A percentile compares a stretch with the other conserved stretches of the same genome.
These are phyloP conservation scores for Excoecaria cochinchinensis DNA, from an alignment of 345 rosid genomes.

Conservation along the genomic window DNA sequence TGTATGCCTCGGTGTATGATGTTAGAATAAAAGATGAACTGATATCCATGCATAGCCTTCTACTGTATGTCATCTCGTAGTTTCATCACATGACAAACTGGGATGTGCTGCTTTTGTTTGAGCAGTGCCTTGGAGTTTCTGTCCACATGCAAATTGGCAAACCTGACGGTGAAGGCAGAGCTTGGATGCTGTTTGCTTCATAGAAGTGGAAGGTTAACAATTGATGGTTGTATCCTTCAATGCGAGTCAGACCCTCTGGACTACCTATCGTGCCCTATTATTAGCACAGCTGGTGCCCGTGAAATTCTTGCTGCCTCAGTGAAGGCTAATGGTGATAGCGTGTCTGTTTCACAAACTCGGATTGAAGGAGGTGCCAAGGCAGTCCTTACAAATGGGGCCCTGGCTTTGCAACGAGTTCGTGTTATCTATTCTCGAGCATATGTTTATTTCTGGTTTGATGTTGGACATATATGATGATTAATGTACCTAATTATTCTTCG, in stretches of 20 bases:
- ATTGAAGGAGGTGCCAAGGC: constrained; percentile 96
- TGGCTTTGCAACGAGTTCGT: constrained; percentile 80
- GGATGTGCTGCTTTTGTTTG: constrained; percentile 23
- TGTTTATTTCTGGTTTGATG: constrained; percentile 90
- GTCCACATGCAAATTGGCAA: constrained; percentile 78
- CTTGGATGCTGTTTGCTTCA: constrained; percentile 96
- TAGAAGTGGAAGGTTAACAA: constrained; percentile 80
- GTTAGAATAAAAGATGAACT: background rate
- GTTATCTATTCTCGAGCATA: constrained; percentile 70
- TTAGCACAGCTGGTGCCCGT: constrained; percentile 60
- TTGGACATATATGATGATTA: constrained; percentile 21
- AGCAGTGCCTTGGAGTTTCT: constrained; percentile 84
- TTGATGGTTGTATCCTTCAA: constrained; percentile 87
- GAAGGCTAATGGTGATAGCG: constrained; percentile 48
- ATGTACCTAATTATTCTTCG: background rate
- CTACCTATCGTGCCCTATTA: constrained; percentile 81
- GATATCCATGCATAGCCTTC: background rate
- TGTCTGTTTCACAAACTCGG: constrained; percentile 64
- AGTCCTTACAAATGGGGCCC: constrained; percentile 68
- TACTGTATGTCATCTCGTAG: background rate
- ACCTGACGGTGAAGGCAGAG: constrained; percentile 84
- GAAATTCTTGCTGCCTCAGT: constrained; percentile 34
- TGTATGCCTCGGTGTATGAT: background rate
- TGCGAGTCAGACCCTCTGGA: constrained; percentile 83
- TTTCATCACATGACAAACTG: constrained; percentile 12